Conservation (phyloP, 2,329 filamentous ascomycete species). For the Epichloe sp. region DNA sequence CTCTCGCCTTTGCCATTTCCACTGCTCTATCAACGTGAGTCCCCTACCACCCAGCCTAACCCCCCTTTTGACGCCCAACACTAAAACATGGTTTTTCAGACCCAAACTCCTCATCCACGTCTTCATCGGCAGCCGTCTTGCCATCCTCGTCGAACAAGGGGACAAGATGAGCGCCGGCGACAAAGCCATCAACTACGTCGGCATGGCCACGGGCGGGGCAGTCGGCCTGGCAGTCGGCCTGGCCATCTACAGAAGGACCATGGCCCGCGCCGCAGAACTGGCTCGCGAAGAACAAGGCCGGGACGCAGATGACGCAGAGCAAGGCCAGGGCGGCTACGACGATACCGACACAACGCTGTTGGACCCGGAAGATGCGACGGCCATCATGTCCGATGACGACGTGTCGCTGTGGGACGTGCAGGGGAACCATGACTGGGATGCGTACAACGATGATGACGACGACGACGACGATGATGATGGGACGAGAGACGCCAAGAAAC, state of each 20-base stretch:
- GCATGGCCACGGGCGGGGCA: conserved; percentile 58
- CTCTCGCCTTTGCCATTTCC: conserved; percentile 62
- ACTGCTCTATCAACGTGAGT: conserved; percentile 58
- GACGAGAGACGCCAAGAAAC: conserved; percentile 1
- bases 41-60: background rate
- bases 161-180: conserved; percentile 70
- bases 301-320: conserved; percentile 14
- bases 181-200: conserved; percentile 71
- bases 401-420: conserved; percentile 41
- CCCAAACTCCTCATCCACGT: conserved; percentile 87
- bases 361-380: conserved; percentile 37
- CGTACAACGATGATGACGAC: conserved; percentile 16
- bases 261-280: conserved; percentile 48
- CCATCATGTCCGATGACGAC: conserved; percentile 45
- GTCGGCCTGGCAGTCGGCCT: conserved; percentile 67
- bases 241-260: conserved; percentile 68
- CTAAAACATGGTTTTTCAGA: conserved; percentile 16
- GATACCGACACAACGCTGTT: conserved; percentile 30
- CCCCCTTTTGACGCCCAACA: background rate
- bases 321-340: conserved; percentile 26
- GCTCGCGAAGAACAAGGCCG: conserved; percentile 32
- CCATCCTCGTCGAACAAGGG: conserved; percentile 67
- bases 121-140: conserved; percentile 79
- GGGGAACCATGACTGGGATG: conserved; percentile 20
- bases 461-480: background rate